A percentile compares a stretch with the other conserved stretches of the same genome.
Evolutionary conservation across 176 grass and related monocot species (phyloP).

Genomic region (Cymbopogon citratus): DNA sequence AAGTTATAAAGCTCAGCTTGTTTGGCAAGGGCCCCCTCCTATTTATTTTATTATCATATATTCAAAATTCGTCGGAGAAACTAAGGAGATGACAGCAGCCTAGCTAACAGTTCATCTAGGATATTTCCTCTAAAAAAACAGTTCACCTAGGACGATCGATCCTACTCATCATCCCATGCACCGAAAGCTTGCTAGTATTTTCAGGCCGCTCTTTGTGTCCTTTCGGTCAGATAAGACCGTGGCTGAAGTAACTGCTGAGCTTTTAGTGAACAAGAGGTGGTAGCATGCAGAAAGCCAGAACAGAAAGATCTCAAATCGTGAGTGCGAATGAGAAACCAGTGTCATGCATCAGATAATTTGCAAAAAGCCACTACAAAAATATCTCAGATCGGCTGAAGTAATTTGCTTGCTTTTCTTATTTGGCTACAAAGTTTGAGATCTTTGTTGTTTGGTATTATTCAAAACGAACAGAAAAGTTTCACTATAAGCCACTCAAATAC

Average conservation of each 20-base stretch:
- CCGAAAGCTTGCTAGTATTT: constrained; percentile 7
- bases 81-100: background rate
- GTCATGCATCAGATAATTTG: background rate
- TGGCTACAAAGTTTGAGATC: too few relatives aligned
- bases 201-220: background rate
- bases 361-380: background rate
- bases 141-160: background rate
- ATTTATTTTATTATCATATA: too few relatives aligned
- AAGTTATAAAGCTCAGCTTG: constrained; percentile 4
- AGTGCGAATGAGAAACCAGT: background rate
- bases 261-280: background rate
- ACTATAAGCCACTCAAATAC: too few relatives aligned
- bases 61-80: background rate
- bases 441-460: too few relatives aligned
- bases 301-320: constrained; percentile 16
- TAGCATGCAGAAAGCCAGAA: background rate
- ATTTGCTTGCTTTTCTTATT: too few relatives aligned
- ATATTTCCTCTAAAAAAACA: background rate
- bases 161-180: constrained; percentile 15
- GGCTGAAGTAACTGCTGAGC: constrained; percentile 23
- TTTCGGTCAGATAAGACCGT: constrained; percentile 25
- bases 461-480: background rate
- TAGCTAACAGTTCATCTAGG: background rate
- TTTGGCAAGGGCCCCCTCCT: background rate
- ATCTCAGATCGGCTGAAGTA: too few relatives aligned